A percentile compares a stretch with the other conserved stretches of the same genome.
phyloP scores from a whole-genome alignment of 2,329 filamentous ascomycete genomes.

The Hymenoscyphus scutula region DNA sequence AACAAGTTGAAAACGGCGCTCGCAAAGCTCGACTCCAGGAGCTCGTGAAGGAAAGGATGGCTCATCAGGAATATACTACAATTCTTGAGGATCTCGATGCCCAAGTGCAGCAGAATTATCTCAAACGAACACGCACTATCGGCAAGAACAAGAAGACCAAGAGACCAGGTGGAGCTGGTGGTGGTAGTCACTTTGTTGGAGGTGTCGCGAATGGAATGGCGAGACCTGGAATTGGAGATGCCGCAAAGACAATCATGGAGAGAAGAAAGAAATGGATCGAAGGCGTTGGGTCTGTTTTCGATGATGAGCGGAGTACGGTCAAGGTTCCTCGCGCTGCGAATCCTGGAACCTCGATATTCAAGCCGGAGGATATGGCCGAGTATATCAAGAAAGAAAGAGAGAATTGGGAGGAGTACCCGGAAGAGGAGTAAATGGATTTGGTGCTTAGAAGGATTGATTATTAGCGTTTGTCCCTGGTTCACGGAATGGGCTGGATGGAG shows the following conservation, averaged over 20 bases:
- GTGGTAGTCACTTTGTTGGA: constrained; percentile 61
- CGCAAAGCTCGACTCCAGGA: constrained; percentile 85
- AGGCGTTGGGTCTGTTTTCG: constrained; percentile 86
- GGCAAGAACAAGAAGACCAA: constrained; percentile 93
- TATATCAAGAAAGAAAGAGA: constrained; percentile 78
- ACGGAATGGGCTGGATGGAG: neutral
- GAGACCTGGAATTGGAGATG: constrained; percentile 82
- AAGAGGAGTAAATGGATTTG: constrained; percentile 32
- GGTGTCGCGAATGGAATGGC: constrained; percentile 62
- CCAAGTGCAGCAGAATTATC: constrained; percentile 91
- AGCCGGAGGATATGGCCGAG: constrained; percentile 66
- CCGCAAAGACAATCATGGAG: constrained; percentile 91
- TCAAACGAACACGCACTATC: constrained; percentile 91
- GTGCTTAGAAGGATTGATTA: neutral
- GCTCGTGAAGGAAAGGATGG: constrained; percentile 87
- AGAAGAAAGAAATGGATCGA: constrained; percentile 84
- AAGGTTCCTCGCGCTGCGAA: constrained; percentile 67
- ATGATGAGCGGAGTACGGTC: constrained; percentile 68
- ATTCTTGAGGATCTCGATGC: constrained; percentile 95
- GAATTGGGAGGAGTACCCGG: constrained; percentile 67
- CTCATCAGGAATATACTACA: constrained; percentile 93
- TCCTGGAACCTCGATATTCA: constrained; percentile 69
- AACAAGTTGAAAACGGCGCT: constrained; percentile 84
- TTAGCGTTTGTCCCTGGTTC: neutral
- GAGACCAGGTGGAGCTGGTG: constrained; percentile 70